Conservation (phyloP, 495 filamentous ascomycete genomes). For the Letharia lupina region DNA sequence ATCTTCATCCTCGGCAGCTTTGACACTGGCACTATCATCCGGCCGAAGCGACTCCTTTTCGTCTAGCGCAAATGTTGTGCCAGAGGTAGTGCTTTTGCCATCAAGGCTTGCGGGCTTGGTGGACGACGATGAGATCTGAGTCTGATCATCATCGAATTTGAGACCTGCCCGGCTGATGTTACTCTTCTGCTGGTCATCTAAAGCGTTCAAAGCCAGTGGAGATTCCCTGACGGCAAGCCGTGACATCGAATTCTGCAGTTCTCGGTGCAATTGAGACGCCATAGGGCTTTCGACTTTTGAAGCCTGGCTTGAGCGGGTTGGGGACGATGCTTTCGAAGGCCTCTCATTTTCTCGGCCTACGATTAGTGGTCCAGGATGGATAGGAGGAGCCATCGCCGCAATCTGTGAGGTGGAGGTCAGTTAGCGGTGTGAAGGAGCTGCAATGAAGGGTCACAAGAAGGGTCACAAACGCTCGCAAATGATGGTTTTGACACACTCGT, state of each 20-base stretch:
- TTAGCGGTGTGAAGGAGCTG: not conserved
- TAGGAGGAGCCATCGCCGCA: slow-evolving; percentile 25
- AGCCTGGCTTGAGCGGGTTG: slow-evolving; percentile 5
- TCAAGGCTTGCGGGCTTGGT: slow-evolving; percentile 83
- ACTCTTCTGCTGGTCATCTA: slow-evolving; percentile 21
- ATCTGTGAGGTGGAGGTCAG: slow-evolving; percentile 19
- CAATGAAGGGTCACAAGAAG: slow-evolving; percentile 4
- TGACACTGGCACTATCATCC: slow-evolving; percentile 88
- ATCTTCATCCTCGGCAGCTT: slow-evolving; percentile 84
- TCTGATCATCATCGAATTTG: slow-evolving; percentile 46
- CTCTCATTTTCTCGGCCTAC: slow-evolving; percentile 16
- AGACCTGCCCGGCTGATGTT: slow-evolving; percentile 23
- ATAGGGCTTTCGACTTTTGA: slow-evolving; percentile 13
- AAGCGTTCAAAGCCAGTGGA: slow-evolving; percentile 5
- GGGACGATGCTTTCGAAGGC: slow-evolving; percentile 3
- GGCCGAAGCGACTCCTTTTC: slow-evolving; percentile 91
- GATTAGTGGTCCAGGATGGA: slow-evolving; percentile 11
- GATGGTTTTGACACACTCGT: slow-evolving; percentile 31
- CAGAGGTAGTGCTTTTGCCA: slow-evolving; percentile 84
- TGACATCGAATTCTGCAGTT: slow-evolving; percentile 23
- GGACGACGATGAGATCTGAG: slow-evolving; percentile 62
- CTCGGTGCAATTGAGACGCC: slow-evolving; percentile 17
- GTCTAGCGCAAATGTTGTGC: slow-evolving; percentile 83
- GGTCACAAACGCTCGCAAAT: slow-evolving; percentile 32
- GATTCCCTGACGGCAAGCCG: slow-evolving; percentile 21